Base-by-base conservation (phyloP, 805 yeast genomes). In the Jamesozyma rosinii region DNA sequence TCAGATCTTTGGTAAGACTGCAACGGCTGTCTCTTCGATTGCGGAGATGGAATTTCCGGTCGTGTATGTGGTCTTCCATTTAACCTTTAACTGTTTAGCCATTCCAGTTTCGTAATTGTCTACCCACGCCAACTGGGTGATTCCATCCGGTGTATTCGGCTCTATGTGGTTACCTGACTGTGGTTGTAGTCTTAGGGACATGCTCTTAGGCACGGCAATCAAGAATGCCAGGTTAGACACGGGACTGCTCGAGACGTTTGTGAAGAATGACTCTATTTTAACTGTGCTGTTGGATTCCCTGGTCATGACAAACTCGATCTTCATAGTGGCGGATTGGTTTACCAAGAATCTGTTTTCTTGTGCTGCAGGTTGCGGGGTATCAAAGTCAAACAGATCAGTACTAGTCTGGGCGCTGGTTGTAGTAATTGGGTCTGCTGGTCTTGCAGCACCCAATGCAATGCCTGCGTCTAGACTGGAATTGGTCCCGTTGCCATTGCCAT, bases 181-280 rank as follows among this genome's bases (percentile, higher is more conserved):
- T 1, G 86, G 77, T 43, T 72, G 67, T 54, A 83, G 69, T 40
- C 67, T 70, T 48, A 83, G 67, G 37, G 68, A 65, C 53, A 79
- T 71, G 8, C 71, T 54, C 52, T 77, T 79, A 42, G 90, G 84
- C 22, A 78, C 86, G 0, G 92, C 90, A 32, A 81, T 61, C 57
- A 76, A 68, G 51, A 81, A 76, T 48, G 74, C 73, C 38, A 83
- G 59, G 42, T 71, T 67, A 5, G 73, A 60, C 35, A 82, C 61
- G 8, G 73, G 58, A 5, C 67, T 49, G 36, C 68, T 53, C 38
- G 69, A 65, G 11, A 65, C 50, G 62, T 80, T 82, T 42, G 82
- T 68, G 51, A 79, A 72, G 42, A 62, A 56, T 13, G 76, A 70
- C 30, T 66, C 66, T 5, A 82, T 72, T 22, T 56, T 56, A 34